Evolutionary conservation across 2,329 filamentous ascomycete species (phyloP).

Genomic region (Colletotrichum sp.): DNA sequence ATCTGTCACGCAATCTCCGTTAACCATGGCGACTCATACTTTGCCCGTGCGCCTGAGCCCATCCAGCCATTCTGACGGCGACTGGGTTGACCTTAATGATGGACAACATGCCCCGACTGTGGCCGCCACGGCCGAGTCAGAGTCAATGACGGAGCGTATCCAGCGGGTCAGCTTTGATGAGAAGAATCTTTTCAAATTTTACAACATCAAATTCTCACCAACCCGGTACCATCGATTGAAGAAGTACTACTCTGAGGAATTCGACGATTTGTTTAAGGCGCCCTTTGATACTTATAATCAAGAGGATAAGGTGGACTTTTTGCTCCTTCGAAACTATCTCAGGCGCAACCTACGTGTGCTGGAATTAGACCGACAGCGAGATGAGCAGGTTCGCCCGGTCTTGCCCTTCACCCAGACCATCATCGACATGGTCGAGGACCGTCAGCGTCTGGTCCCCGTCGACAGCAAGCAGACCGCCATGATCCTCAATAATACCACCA

Average conservation of each 20-base stretch:
- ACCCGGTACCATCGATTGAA: constrained; percentile 42
- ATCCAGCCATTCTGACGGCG: not conserved
- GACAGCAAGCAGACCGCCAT: constrained; percentile 47
- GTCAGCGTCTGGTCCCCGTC: constrained; percentile 48
- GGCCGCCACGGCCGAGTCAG: not conserved
- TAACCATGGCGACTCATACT: not conserved
- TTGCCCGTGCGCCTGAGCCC: not conserved
- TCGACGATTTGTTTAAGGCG: constrained; percentile 30
- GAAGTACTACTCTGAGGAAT: constrained; percentile 46
- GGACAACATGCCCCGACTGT: not conserved
- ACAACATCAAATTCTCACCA: constrained; percentile 51
- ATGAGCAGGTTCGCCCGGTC: constrained; percentile 40
- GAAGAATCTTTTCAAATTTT: constrained; percentile 51
- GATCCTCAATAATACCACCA: constrained; percentile 39
- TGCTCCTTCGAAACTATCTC: constrained; percentile 55
- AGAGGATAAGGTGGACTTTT: constrained; percentile 52
- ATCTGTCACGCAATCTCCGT: not conserved
- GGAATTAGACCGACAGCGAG: constrained; percentile 34
- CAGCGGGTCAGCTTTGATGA: constrained; percentile 49
- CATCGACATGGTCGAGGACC: constrained; percentile 49
- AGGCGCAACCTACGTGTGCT: constrained; percentile 27
- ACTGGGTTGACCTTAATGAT: not conserved
- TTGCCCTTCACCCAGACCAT: constrained; percentile 50
- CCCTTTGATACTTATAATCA: constrained; percentile 36
- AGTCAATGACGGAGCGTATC: constrained; percentile 46